phyloP scores from a whole-genome alignment of 345 rosid genomes.

The Camelina neglecta region DNA sequence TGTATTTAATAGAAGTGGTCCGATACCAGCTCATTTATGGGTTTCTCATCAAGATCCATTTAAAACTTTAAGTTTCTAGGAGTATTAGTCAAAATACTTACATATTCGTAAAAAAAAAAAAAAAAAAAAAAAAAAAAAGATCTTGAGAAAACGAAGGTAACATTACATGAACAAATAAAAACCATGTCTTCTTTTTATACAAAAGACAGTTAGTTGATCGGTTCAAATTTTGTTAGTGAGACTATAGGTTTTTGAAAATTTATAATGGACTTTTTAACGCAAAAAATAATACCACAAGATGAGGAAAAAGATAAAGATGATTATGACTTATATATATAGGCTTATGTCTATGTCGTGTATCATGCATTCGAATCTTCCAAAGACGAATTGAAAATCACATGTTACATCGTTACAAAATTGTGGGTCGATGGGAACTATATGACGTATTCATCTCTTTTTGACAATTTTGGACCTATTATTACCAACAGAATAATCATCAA shows the following conservation, averaged over 20 bases:
- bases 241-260: background rate
- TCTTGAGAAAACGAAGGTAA: too few relatives aligned
- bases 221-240: background rate
- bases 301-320: constrained; percentile 41
- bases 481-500: constrained; percentile 34
- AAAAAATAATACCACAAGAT: constrained; percentile 21
- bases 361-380: constrained; percentile 45
- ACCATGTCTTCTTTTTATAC: constrained; percentile 5
- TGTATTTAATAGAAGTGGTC: background rate
- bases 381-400: constrained; percentile 40
- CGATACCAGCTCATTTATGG: constrained; percentile 2
- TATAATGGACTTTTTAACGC: background rate
- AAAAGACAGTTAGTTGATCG: background rate
- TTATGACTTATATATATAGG: constrained; percentile 30
- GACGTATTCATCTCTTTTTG: constrained; percentile 38
- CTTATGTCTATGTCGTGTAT: constrained; percentile 42
- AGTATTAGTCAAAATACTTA: constrained; percentile 21
- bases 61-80: background rate
- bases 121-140: too few relatives aligned
- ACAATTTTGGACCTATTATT: constrained; percentile 33
- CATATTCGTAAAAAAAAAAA: background rate
- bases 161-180: background rate
- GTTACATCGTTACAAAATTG: constrained; percentile 38
- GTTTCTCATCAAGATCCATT: background rate
- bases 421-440: constrained; percentile 32